phyloP scores from a whole-genome alignment of 768 basidiomycete genomes.

The Tylopilus subfusipes region DNA sequence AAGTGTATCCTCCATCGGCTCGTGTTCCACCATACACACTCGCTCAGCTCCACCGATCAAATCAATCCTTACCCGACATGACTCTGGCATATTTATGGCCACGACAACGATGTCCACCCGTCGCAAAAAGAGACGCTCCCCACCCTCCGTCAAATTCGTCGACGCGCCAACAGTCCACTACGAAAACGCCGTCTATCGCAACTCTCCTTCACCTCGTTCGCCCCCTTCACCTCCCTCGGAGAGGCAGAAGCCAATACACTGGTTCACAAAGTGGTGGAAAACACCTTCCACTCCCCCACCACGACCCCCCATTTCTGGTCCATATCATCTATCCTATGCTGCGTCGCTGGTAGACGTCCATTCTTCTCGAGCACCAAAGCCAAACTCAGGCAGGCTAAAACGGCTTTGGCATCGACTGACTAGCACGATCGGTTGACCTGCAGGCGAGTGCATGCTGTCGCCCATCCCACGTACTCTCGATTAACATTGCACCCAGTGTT shows the following conservation, averaged over 20 bases:
- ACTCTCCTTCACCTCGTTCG: conserved; percentile 15
- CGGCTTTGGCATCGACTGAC: conserved; percentile 28
- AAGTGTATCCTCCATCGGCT: conserved; percentile 40
- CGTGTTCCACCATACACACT: conserved; percentile 30
- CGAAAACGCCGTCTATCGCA: conserved; percentile 11
- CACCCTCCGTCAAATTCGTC: conserved; percentile 64
- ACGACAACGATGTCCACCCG: conserved; percentile 26
- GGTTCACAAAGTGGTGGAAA: conserved; percentile 31
- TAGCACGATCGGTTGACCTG: conserved; percentile 15
- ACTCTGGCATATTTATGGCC: conserved; percentile 45
- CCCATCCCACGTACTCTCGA: background rate
- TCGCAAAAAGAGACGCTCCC: conserved; percentile 31
- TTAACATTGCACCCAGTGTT: background rate
- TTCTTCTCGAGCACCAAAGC: conserved; percentile 13
- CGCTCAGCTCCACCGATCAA: conserved; percentile 34
- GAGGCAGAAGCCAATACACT: conserved; percentile 8
- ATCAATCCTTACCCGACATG: conserved; percentile 57
- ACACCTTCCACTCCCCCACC: conserved; percentile 15
- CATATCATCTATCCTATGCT: conserved; percentile 29
- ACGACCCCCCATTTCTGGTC: conserved; percentile 32
- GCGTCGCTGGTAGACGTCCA: conserved; percentile 31
- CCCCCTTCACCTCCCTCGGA: conserved; percentile 12
- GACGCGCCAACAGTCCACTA: conserved; percentile 63
- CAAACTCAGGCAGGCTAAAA: conserved; percentile 25
- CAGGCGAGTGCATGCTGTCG: background rate